phyloP scores from a whole-genome alignment of 2,329 filamentous ascomycete species.

The Colletotrichum higginsianum region DNA sequence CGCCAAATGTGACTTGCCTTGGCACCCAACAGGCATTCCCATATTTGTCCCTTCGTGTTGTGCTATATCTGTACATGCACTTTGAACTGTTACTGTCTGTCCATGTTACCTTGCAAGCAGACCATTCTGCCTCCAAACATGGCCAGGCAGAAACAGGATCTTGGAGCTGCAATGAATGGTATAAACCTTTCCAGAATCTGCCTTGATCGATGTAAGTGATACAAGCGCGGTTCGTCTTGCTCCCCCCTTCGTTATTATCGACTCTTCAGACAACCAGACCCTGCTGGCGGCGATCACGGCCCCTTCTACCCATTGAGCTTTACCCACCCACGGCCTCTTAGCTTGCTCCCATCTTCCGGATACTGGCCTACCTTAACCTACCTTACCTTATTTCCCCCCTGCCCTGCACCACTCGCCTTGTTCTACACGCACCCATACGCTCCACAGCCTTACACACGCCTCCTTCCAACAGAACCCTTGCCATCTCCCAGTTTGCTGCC shows the following conservation, averaged over 20 bases:
- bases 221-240: conserved; percentile 4
- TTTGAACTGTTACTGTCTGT: background rate
- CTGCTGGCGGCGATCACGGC: conserved; percentile 21
- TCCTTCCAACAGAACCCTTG: conserved; percentile 18
- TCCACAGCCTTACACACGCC: conserved; percentile 8
- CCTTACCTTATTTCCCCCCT: conserved; percentile 15
- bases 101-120: conserved; percentile 6
- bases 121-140: background rate
- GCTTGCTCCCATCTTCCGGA: conserved; percentile 18
- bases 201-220: background rate
- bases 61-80: conserved; percentile 12
- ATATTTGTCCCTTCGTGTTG: background rate
- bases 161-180: background rate
- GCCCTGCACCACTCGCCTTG: conserved; percentile 2
- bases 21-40: conserved; percentile 7
- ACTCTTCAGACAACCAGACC: conserved; percentile 3
- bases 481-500: conserved; percentile 16
- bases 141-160: conserved; percentile 16
- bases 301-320: conserved; percentile 13
- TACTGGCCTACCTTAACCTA: conserved; percentile 9
- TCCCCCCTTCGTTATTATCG: background rate
- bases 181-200: conserved; percentile 19
- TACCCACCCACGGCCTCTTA: conserved; percentile 14
- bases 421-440: conserved; percentile 10
- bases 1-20: background rate